Percentiles rank a stretch among this genome's conserved stretches.
These are phyloP conservation scores for Coleophoma cylindrospora DNA, from an alignment of 2,329 filamentous ascomycete species.

Conservation along the genomic window DNA sequence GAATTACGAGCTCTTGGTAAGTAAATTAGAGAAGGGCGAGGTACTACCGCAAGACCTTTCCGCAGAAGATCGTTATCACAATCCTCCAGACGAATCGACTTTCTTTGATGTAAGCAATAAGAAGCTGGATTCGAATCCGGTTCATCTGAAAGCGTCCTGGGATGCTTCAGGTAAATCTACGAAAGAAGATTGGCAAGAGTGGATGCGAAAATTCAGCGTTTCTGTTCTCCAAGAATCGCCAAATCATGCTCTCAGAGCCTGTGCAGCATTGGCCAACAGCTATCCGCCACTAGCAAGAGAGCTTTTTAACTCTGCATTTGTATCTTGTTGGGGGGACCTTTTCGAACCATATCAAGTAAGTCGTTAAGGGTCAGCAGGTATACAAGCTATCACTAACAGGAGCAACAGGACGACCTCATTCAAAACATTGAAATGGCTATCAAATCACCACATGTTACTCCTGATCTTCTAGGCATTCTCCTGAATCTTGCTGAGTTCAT, in stretches of 20 bases:
- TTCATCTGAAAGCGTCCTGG: slow-evolving; percentile 96
- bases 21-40: slow-evolving; percentile 91
- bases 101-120: slow-evolving; percentile 84
- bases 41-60: slow-evolving; percentile 92
- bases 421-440: slow-evolving; percentile 93
- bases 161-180: slow-evolving; percentile 96
- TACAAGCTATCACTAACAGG: not conserved
- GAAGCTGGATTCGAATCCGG: slow-evolving; percentile 95
- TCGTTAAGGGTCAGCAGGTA: not conserved
- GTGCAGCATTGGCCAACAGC: slow-evolving; percentile 83
- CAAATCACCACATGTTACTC: slow-evolving; percentile 90
- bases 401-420: slow-evolving; percentile 71
- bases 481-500: slow-evolving; percentile 98
- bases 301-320: slow-evolving; percentile 97
- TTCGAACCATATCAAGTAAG: slow-evolving; percentile 82
- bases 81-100: slow-evolving; percentile 72
- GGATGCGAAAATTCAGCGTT: slow-evolving; percentile 94
- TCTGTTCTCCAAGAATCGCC: slow-evolving; percentile 93
- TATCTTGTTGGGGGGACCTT: slow-evolving; percentile 97
- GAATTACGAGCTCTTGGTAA: slow-evolving; percentile 89
- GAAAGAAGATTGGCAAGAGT: slow-evolving; percentile 98
- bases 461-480: slow-evolving; percentile 88
- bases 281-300: slow-evolving; percentile 89
- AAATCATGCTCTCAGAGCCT: slow-evolving; percentile 89
- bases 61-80: slow-evolving; percentile 74